These are phyloP conservation scores for Lepidium africanum DNA, from an alignment of 345 rosid species.

Conservation along the genomic window DNA sequence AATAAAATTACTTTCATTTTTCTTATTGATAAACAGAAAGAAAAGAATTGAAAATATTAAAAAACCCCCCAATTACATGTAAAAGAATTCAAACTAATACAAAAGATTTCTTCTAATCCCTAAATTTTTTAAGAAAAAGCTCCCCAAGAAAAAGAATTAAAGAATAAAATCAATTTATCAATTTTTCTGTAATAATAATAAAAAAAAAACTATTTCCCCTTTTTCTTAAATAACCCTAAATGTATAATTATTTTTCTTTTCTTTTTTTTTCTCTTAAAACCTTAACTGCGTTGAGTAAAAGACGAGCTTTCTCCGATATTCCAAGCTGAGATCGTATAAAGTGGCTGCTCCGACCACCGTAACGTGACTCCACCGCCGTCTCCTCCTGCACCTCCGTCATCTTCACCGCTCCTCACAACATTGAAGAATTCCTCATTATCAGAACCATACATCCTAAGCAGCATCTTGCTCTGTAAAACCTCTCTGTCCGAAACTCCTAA, in stretches of 20 bases:
- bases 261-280: background rate
- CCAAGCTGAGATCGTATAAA: conserved; percentile 89
- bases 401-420: conserved; percentile 37
- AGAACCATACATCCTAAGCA: conserved; percentile 67
- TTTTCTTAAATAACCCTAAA: background rate
- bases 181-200: background rate
- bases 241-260: background rate
- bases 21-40: background rate
- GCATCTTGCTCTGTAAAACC: conserved; percentile 71
- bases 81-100: background rate
- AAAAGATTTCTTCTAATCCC: conserved; percentile 2
- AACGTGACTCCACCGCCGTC: conserved; percentile 45
- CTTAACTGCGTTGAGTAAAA: conserved; percentile 48
- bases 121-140: background rate
- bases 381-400: conserved; percentile 1
- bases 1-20: conserved; percentile 1
- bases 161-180: conserved; percentile 15
- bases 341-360: conserved; percentile 78
- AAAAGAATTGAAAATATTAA: background rate
- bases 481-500: conserved; percentile 64
- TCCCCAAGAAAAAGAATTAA: conserved; percentile 19
- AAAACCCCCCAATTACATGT: background rate
- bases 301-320: conserved; percentile 59
- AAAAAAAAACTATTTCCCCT: background rate
- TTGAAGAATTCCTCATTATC: conserved; percentile 35